Evolutionary conservation across 1,284 basidiomycete genomes (phyloP).

Genomic region (Meira nashicola): DNA sequence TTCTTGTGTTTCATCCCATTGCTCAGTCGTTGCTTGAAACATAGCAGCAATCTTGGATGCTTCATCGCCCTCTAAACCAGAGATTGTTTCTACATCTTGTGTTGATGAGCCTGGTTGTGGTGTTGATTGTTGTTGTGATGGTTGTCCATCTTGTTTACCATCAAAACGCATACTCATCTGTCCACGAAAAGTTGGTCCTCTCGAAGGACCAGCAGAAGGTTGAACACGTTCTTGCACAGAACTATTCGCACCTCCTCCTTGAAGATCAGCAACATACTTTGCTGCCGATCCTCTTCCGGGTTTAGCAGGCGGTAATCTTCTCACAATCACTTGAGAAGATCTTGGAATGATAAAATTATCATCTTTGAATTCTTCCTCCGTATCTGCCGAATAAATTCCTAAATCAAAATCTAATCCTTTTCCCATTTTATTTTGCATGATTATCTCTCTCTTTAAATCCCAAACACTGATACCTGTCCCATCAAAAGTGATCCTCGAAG

Average conservation of each 20-base stretch:
- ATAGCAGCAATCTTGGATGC: conserved; percentile 71
- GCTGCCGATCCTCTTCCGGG: conserved; percentile 89
- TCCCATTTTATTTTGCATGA: conserved; percentile 87
- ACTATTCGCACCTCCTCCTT: conserved; percentile 27
- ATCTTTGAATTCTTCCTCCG: conserved; percentile 68
- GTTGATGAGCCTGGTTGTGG: too few species aligned
- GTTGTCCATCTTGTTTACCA: conserved; percentile 61
- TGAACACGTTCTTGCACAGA: conserved; percentile 10
- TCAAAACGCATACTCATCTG: conserved; percentile 84
- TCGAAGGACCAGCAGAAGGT: neutral
- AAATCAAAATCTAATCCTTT: conserved; percentile 98
- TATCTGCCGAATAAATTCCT: conserved; percentile 61
- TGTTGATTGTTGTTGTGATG: conserved; percentile 17
- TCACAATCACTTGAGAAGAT: conserved; percentile 87
- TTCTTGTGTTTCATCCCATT: conserved; percentile 94
- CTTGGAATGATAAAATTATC: conserved; percentile 86
- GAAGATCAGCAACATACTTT: conserved; percentile 68
- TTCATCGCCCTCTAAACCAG: conserved; percentile 27
- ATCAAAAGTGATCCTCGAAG: conserved; percentile 92
- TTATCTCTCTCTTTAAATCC: conserved; percentile 97
- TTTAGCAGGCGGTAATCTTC: conserved; percentile 75
- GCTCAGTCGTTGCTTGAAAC: conserved; percentile 83
- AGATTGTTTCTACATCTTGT: neutral
- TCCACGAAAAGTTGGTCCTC: conserved; percentile 26
- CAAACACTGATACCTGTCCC: conserved; percentile 98